Evolutionary conservation across 768 basidiomycete species (phyloP).

Genomic region (Hygrophorus pudorinus): DNA sequence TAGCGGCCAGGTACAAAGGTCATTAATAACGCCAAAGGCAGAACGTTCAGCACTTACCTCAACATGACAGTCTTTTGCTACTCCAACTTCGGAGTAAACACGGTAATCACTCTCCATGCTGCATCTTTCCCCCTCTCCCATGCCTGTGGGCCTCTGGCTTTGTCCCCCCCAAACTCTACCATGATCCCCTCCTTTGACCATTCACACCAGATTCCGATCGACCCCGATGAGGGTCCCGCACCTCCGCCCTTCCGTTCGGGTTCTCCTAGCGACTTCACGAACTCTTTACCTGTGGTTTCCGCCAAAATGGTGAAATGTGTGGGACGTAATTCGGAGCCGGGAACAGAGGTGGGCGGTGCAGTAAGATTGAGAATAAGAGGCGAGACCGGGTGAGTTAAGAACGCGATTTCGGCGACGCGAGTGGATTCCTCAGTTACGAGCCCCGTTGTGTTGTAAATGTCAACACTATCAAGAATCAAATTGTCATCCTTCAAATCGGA

Average conservation of each 20-base stretch:
- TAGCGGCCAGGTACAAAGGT: background rate
- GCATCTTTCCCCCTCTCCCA: conserved; percentile 85
- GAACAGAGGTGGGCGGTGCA: conserved; percentile 15
- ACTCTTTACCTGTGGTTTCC: conserved; percentile 63
- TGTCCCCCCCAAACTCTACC: conserved; percentile 77
- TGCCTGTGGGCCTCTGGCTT: conserved; percentile 70
- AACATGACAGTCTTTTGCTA: background rate
- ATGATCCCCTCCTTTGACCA: conserved; percentile 77
- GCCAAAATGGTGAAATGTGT: conserved; percentile 31
- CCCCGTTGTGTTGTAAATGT: conserved; percentile 64
- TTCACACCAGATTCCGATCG: conserved; percentile 90
- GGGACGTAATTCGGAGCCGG: conserved; percentile 18
- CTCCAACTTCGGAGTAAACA: conserved; percentile 30
- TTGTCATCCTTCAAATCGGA: conserved; percentile 40
- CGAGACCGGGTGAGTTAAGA: conserved; percentile 44
- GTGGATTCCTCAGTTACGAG: conserved; percentile 25
- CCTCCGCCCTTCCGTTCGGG: conserved; percentile 90
- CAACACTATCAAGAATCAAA: conserved; percentile 59
- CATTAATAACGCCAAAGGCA: background rate
- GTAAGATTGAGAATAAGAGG: conserved; percentile 35
- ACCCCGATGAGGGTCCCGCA: conserved; percentile 70
- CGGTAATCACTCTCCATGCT: conserved; percentile 62
- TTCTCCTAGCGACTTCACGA: conserved; percentile 71
- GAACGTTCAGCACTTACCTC: background rate
- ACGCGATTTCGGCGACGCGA: conserved; percentile 40